These are phyloP conservation scores for Cunninghamia lanceolata DNA, from an alignment of 75 land plant species.

Conservation along the genomic window DNA sequence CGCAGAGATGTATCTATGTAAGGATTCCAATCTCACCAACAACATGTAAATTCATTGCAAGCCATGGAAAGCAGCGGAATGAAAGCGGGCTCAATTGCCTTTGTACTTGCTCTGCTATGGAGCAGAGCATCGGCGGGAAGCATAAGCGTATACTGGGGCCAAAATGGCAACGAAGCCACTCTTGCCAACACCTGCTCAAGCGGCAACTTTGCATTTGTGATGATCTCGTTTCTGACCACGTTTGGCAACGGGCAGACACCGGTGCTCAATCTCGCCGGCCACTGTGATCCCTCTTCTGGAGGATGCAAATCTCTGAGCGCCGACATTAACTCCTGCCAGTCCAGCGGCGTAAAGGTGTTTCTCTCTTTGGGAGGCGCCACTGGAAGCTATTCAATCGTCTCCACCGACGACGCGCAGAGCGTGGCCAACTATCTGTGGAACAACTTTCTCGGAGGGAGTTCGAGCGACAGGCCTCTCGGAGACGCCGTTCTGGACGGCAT, in stretches of 20 bases:
- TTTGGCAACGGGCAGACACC: conserved; percentile 41
- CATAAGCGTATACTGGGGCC: conserved; percentile 47
- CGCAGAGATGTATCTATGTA: too few species aligned
- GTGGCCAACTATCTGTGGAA: conserved; percentile 26
- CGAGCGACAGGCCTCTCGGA: conserved; percentile 14
- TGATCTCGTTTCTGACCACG: conserved; percentile 31
- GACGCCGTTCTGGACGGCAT: conserved; percentile 23
- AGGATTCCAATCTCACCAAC: too few species aligned
- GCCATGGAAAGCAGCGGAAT: too few species aligned
- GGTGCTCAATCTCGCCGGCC: conserved; percentile 44
- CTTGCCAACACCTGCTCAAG: conserved; percentile 26
- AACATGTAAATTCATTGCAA: too few species aligned
- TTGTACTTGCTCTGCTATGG: too few species aligned
- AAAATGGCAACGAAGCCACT: conserved; percentile 30
- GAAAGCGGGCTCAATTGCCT: too few species aligned
- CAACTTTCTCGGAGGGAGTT: conserved; percentile 16
- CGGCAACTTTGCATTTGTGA: conserved; percentile 33
- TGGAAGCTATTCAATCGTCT: too few species aligned
- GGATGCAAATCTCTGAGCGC: conserved; percentile 14
- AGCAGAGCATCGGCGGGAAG: background rate
- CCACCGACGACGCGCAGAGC: conserved; percentile 13
- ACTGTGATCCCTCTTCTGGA: too few species aligned
- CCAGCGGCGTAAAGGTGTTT: conserved; percentile 27
- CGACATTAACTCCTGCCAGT: conserved; percentile 34
- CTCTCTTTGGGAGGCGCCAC: conserved; percentile 19